Evolutionary conservation across 1,139 yeast species (phyloP).

Genomic region (Candida tunisiensis): DNA sequence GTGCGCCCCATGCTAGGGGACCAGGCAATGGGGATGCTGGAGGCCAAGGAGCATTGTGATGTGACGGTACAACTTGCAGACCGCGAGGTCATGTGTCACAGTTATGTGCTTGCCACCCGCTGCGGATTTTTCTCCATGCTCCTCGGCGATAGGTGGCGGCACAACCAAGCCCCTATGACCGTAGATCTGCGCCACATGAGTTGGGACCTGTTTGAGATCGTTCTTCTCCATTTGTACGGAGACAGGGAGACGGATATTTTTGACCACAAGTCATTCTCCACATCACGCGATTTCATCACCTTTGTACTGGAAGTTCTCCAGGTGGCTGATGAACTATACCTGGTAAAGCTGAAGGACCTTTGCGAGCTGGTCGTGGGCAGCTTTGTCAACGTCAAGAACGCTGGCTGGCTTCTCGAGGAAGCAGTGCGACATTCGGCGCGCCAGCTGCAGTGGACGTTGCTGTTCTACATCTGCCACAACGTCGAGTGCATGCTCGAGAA

Average conservation of each 20-base stretch:
- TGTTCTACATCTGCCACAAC: constrained; percentile 55
- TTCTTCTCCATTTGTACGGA: constrained; percentile 47
- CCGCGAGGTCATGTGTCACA: constrained; percentile 27
- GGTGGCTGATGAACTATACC: constrained; percentile 45
- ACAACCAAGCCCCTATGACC: constrained; percentile 4
- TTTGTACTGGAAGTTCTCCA: constrained; percentile 42
- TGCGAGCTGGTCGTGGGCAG: constrained; percentile 46
- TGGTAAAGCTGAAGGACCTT: constrained; percentile 40
- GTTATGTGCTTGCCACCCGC: constrained; percentile 35
- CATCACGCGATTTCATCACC: constrained; percentile 33
- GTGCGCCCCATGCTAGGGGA: too few relatives aligned
- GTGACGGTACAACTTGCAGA: constrained; percentile 24
- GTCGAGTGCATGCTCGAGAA: constrained; percentile 48
- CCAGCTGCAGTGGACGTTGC: constrained; percentile 40
- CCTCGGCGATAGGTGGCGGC: constrained; percentile 11
- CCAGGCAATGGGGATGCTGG: too few relatives aligned
- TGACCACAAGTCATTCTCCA: constrained; percentile 17
- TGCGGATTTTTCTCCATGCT: constrained; percentile 49
- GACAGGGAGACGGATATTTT: constrained; percentile 28
- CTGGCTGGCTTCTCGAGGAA: constrained; percentile 35
- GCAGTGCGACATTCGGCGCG: constrained; percentile 35
- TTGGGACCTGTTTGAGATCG: constrained; percentile 28
- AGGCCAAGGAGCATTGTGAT: constrained; percentile 15
- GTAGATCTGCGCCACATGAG: constrained; percentile 28
- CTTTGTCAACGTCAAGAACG: constrained; percentile 40